Percentiles rank a stretch among this genome's conserved stretches.
Conservation (phyloP, 1,284 basidiomycete species). For the Pyrrhoderma lamaoense region DNA sequence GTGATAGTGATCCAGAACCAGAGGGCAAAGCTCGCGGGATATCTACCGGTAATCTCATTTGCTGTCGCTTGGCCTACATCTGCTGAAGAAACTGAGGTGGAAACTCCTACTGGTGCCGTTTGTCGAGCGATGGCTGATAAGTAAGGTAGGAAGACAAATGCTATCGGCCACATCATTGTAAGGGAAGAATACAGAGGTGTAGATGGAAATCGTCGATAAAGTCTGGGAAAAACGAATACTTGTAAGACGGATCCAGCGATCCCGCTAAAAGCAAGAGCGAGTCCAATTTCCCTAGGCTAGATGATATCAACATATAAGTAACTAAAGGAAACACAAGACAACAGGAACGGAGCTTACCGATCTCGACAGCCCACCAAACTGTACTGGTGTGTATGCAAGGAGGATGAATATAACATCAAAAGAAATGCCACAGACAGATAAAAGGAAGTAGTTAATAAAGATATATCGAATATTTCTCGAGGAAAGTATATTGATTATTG, state of each 20-base stretch:
- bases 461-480: constrained; percentile 14
- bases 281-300: constrained; percentile 20
- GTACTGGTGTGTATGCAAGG: constrained; percentile 15
- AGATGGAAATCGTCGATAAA: constrained; percentile 32
- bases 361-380: constrained; percentile 19
- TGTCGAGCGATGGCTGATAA: constrained; percentile 30
- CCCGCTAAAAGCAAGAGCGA: constrained; percentile 26
- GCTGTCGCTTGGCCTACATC: neutral
- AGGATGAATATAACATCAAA: constrained; percentile 17
- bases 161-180: constrained; percentile 32
- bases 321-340: neutral
- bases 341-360: constrained; percentile 14
- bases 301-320: neutral
- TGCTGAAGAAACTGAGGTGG: constrained; percentile 16
- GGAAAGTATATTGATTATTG: constrained; percentile 10
- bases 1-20: constrained; percentile 30
- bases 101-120: neutral
- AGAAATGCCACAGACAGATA: constrained; percentile 13
- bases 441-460: constrained; percentile 18
- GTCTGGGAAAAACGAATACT: constrained; percentile 32
- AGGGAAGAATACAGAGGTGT: constrained; percentile 31
- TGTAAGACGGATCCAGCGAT: constrained; percentile 29
- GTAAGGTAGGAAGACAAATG: constrained; percentile 30
- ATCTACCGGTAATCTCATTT: constrained; percentile 4
- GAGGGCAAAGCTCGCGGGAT: constrained; percentile 16